Base-by-base conservation (phyloP, 352 stramenopile genomes). In the Thraustochytrium sp. region DNA sequence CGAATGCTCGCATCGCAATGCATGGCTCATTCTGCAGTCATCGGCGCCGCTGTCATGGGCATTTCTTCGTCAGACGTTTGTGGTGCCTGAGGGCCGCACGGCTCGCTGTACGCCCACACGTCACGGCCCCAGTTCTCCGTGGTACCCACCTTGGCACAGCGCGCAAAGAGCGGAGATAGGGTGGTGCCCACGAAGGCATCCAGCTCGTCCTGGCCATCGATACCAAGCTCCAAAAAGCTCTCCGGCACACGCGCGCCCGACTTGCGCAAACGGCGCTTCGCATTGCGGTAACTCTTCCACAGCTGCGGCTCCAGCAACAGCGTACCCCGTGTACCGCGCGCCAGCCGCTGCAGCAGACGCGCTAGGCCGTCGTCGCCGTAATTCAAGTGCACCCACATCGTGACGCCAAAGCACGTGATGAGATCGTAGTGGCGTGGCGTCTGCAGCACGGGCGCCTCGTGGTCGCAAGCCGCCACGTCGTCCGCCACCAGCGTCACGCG, bases 341-440 rank as follows among this genome's bases (percentile, higher is more conserved):
- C 61, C 18, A 84, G n/a, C 5, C 40, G 51, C 26, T 36, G 29
- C 55, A 84, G n/a, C 13, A 84, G 23, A 21, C 44, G 29, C 8
- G 23, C 5, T 5, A 84, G 61, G 4, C 75, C 75, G 0, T 83
- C 54, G 40, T 76, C 55, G 3, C 55, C 55, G 36, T 78, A 83
- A 29, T 84, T 84, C 4, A 84, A 29, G 75, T 84, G 75, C 13
- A 84, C 75, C 75, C 75, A 84, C 75, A 84, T 84, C 18, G 75
- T 84, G 8, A 56, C 40, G 3, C 75, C 75, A 84, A 84, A 84
- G 59, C 75, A 84, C 26, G 55, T 76, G 23, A 84, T 61, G 18
- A 84, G 26, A 26, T 84, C 75, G 44, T 63, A 84, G n/a, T 29
- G 0, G 4, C 13, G 5, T n/a, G 51, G 16, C 3, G 55, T 54